Percentiles rank a stretch among this genome's conserved stretches.
phyloP scores from a whole-genome alignment of 1,284 basidiomycete species.

The Vanrija pseudolonga region DNA sequence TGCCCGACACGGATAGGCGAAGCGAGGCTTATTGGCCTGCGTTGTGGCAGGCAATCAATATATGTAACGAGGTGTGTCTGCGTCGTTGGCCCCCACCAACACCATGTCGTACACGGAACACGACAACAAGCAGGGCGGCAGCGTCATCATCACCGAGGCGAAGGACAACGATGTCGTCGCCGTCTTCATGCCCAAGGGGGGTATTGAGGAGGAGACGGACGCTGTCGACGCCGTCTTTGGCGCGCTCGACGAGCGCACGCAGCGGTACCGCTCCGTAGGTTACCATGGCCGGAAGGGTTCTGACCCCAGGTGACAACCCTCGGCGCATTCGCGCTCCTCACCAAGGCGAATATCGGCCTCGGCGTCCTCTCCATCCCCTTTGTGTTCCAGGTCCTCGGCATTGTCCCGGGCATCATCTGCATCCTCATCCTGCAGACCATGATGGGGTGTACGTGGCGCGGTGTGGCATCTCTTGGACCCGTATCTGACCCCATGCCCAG shows the following conservation, averaged over 20 bases:
- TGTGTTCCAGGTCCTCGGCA: conserved; percentile 29
- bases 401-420: conserved; percentile 33
- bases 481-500: neutral
- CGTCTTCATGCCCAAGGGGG: no score
- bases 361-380: conserved; percentile 35
- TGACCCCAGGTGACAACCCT: neutral
- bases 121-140: no score
- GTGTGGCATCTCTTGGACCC: neutral
- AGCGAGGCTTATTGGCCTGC: no score
- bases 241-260: conserved; percentile 15
- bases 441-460: conserved; percentile 21
- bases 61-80: no score
- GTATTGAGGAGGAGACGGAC: no score
- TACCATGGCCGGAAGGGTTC: neutral
- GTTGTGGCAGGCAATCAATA: no score
- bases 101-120: no score
- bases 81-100: no score
- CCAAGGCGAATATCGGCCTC: conserved; percentile 36
- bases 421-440: conserved; percentile 29
- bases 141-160: no score
- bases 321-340: conserved; percentile 22
- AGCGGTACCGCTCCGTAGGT: conserved; percentile 21
- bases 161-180: no score
- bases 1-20: no score
- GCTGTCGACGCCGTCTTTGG: conserved; percentile 21